A percentile compares a stretch with the other conserved stretches of the same genome.
Conservation (phyloP, 768 basidiomycete genomes). For the Naganishia onofrii region DNA sequence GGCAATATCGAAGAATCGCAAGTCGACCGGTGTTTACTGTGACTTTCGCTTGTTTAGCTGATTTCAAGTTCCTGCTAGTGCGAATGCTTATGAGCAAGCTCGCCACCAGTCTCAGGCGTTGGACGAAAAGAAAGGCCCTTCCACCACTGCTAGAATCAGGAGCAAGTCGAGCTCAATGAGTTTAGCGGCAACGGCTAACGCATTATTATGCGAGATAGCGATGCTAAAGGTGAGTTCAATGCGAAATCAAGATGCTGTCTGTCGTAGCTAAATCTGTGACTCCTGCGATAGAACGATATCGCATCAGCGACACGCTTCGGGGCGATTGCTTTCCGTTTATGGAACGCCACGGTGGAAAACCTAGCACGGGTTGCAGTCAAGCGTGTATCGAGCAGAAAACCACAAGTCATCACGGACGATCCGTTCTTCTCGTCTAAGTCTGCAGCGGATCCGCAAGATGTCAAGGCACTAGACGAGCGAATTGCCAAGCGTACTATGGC, state of each 20-base stretch:
- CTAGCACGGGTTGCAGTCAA: constrained; percentile 59
- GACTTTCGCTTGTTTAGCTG: not conserved
- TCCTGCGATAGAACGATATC: constrained; percentile 60
- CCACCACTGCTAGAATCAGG: constrained; percentile 63
- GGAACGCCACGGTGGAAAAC: constrained; percentile 73
- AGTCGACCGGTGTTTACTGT: not conserved
- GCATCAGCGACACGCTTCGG: constrained; percentile 61
- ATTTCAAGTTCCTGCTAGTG: not conserved
- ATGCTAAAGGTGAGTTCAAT: constrained; percentile 16
- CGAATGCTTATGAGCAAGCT: constrained; percentile 6
- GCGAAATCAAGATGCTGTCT: not conserved
- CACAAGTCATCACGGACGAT: constrained; percentile 54
- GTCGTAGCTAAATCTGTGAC: not conserved
- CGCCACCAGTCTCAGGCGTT: constrained; percentile 5
- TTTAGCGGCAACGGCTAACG: constrained; percentile 68
- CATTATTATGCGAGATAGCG: constrained; percentile 68
- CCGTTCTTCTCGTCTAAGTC: constrained; percentile 53
- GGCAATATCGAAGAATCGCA: constrained; percentile 57
- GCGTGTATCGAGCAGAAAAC: constrained; percentile 49
- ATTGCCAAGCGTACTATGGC: constrained; percentile 33
- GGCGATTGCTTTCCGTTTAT: constrained; percentile 70
- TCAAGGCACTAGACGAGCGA: constrained; percentile 42
- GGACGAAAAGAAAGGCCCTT: constrained; percentile 27
- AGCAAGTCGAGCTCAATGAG: constrained; percentile 64
- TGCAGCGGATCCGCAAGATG: constrained; percentile 31